These are phyloP conservation scores for Starmerella vitae DNA, from an alignment of 805 yeast genomes.

Conservation along the genomic window DNA sequence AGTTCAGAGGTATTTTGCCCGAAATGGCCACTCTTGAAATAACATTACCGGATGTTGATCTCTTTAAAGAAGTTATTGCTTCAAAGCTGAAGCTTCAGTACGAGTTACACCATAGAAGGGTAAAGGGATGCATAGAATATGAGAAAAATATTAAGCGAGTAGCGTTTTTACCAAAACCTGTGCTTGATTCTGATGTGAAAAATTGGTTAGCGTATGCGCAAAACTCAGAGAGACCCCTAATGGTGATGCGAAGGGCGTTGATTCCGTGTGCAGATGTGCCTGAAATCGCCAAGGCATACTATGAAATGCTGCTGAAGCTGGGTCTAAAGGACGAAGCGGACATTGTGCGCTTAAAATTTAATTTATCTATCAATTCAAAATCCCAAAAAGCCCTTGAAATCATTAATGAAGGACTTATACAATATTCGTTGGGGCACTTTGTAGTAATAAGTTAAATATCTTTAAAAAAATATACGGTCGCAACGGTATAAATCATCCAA, in stretches of 20 bases:
- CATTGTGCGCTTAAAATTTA: no score
- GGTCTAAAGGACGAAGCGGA: not conserved
- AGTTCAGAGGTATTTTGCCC: conserved; percentile 2
- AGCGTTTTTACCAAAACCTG: conserved; percentile 40
- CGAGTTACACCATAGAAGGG: conserved; percentile 26
- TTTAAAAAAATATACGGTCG: conserved; percentile 4
- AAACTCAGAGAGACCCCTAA: conserved; percentile 27
- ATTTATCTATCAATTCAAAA: no score
- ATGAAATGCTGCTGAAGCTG: conserved; percentile 36
- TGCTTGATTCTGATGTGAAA: conserved; percentile 33
- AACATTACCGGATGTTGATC: conserved; percentile 4
- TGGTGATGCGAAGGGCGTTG: conserved; percentile 59
- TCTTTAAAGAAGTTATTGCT: conserved; percentile 5
- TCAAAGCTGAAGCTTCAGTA: conserved; percentile 12
- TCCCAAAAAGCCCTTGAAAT: no score
- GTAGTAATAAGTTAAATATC: not conserved
- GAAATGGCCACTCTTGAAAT: not conserved
- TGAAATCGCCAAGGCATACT: conserved; percentile 56
- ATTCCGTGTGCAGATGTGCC: conserved; percentile 40
- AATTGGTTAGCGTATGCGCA: conserved; percentile 55
- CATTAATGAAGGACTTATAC: no score
- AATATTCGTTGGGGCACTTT: no score
- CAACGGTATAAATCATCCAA: conserved; percentile 33
- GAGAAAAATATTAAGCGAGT: conserved; percentile 50
- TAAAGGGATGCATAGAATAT: conserved; percentile 52